phyloP scores from a whole-genome alignment of 192 early-diverging fungal species.

The Rhizophagus clarus region DNA sequence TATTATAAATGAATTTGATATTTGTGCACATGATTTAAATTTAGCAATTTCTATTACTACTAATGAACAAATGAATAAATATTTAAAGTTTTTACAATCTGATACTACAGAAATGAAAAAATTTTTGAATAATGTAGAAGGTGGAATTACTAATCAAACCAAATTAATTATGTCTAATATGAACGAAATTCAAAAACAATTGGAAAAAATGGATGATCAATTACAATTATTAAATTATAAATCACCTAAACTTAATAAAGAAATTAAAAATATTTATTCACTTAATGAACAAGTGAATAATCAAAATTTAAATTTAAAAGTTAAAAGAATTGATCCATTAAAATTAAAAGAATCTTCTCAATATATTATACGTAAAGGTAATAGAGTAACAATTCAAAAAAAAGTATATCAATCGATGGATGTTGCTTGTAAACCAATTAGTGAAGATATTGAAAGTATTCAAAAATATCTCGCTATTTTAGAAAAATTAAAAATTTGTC shows the following conservation, averaged over 20 bases:
- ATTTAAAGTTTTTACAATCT: neutral
- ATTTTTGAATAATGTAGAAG: too few species aligned
- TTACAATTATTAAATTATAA: too few species aligned
- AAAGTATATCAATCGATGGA: neutral
- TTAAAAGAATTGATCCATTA: neutral
- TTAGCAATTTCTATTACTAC: conserved; percentile 6
- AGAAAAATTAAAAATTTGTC: neutral
- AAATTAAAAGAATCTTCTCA: too few species aligned
- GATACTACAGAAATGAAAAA: neutral
- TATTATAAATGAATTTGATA: neutral
- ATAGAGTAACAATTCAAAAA: neutral
- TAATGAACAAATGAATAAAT: neutral
- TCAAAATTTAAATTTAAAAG: neutral
- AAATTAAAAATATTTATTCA: too few species aligned
- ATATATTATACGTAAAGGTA: too few species aligned
- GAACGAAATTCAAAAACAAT: too few species aligned
- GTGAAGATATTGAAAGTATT: too few species aligned
- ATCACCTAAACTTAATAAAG: too few species aligned
- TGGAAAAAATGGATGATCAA: too few species aligned
- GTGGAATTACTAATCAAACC: too few species aligned
- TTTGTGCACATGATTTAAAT: neutral
- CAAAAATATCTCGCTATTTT: neutral
- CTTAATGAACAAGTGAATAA: too few species aligned
- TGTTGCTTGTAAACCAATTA: conserved; percentile 1
- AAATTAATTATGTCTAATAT: too few species aligned